phyloP scores from a whole-genome alignment of 163 green algal genomes.

The Scenedesmus sp. region DNA sequence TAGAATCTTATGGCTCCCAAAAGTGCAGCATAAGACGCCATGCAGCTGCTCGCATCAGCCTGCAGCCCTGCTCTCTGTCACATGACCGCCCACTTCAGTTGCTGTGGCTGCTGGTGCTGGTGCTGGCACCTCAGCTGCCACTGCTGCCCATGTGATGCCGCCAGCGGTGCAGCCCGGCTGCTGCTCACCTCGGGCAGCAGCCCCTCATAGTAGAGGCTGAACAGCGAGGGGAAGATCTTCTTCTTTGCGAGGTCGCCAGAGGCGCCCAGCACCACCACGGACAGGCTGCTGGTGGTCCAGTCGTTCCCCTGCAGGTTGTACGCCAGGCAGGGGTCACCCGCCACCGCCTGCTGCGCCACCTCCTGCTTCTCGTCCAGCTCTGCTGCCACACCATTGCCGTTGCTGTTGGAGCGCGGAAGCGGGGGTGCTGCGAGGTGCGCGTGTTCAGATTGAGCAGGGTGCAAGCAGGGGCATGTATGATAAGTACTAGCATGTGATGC shows the following conservation, averaged over 20 bases:
- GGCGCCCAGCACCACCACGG: constrained; percentile 89
- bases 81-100: too few species aligned
- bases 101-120: too few species aligned
- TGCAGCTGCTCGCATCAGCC: too few species aligned
- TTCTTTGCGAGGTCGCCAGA: constrained; percentile 94
- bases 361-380: constrained; percentile 51
- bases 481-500: background rate
- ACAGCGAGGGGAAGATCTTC: constrained; percentile 99
- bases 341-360: background rate
- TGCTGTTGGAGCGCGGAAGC: background rate
- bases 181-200: constrained; percentile 79
- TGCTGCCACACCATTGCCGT: constrained; percentile 10
- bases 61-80: too few species aligned
- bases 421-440: background rate
- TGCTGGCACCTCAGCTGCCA: background rate
- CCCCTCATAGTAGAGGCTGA: constrained; percentile 96
- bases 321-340: background rate
- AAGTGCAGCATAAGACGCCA: too few species aligned
- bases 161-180: background rate
- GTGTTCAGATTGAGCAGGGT: background rate
- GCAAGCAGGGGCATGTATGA: background rate
- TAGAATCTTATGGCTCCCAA: too few species aligned
- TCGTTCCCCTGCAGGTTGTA: constrained; percentile 64
- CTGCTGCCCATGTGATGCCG: background rate
- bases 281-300: constrained; percentile 75